These are phyloP conservation scores for Orbilia ellipsospora DNA, from an alignment of 2,329 filamentous ascomycete species.

Conservation along the genomic window DNA sequence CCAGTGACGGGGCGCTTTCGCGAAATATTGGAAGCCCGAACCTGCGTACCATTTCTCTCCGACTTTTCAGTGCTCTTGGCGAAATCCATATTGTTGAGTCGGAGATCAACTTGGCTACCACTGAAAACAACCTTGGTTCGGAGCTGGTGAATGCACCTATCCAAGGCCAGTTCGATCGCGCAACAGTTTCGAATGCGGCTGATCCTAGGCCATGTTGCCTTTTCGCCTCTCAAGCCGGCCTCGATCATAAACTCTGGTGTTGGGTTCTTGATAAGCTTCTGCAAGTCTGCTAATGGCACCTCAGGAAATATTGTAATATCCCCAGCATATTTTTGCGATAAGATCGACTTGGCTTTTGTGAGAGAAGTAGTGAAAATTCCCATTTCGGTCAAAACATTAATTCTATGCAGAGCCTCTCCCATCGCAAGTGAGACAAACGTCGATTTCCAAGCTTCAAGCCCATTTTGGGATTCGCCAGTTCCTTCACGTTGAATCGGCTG, in stretches of 20 bases:
- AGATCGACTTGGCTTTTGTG: constrained; percentile 80
- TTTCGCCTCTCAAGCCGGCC: constrained; percentile 80
- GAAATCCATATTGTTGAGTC: constrained; percentile 59
- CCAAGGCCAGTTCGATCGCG: constrained; percentile 86
- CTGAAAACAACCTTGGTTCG: constrained; percentile 77
- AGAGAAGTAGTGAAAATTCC: constrained; percentile 82
- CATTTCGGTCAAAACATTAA: constrained; percentile 82
- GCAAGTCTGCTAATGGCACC: constrained; percentile 78
- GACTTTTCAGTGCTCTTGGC: constrained; percentile 17
- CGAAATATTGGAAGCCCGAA: constrained; percentile 33
- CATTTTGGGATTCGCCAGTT: constrained; percentile 10
- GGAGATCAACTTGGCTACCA: constrained; percentile 72
- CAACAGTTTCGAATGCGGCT: constrained; percentile 86
- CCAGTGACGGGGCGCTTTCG: constrained; percentile 41
- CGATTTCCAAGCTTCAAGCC: constrained; percentile 55
- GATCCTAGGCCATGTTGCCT: constrained; percentile 91
- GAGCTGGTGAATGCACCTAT: constrained; percentile 76
- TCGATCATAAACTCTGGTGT: constrained; percentile 86
- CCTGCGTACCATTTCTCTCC: constrained; percentile 25
- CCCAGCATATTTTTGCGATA: constrained; percentile 91
- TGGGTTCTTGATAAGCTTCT: constrained; percentile 83
- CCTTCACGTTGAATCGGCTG: constrained; percentile 30
- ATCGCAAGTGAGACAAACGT: constrained; percentile 73
- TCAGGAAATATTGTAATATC: constrained; percentile 94
- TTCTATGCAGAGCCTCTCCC: constrained; percentile 80